These are phyloP conservation scores for Taxillus chinensis DNA, from an alignment of 164 flowering plant species.

Conservation along the genomic window DNA sequence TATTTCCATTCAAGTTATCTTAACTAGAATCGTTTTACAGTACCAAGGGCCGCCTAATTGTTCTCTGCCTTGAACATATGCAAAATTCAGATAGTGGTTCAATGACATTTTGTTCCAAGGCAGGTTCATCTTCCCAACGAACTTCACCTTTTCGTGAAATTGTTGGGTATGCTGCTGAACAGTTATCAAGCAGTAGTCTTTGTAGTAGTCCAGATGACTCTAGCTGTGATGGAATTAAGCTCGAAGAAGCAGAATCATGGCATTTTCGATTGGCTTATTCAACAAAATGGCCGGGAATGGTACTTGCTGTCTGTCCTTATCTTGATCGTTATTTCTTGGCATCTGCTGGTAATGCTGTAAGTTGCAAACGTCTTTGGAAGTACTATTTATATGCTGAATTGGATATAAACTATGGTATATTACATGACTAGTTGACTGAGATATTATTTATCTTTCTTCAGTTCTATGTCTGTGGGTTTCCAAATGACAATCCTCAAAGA, in stretches of 20 bases:
- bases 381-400: background rate
- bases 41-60: conserved; percentile 73
- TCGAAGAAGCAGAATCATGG: conserved; percentile 80
- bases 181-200: conserved; percentile 60
- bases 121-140: conserved; percentile 49
- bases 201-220: conserved; percentile 86
- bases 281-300: conserved; percentile 54
- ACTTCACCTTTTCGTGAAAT: conserved; percentile 59
- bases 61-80: conserved; percentile 56
- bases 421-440: conserved; percentile 5
- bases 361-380: conserved; percentile 20
- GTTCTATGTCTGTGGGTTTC: conserved; percentile 83
- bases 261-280: conserved; percentile 42
- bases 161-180: conserved; percentile 59
- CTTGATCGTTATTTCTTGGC: conserved; percentile 83
- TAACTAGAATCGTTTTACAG: conserved; percentile 28
- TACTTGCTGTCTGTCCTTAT: conserved; percentile 78
- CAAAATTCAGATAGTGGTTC: conserved; percentile 67
- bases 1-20: background rate
- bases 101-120: conserved; percentile 40
- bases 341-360: conserved; percentile 86
- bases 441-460: conserved; percentile 20
- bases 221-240: conserved; percentile 66
- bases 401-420: background rate
- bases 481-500: conserved; percentile 58